phyloP scores from a whole-genome alignment of 805 yeast genomes.

The Hanseniaspora valbyensis region DNA sequence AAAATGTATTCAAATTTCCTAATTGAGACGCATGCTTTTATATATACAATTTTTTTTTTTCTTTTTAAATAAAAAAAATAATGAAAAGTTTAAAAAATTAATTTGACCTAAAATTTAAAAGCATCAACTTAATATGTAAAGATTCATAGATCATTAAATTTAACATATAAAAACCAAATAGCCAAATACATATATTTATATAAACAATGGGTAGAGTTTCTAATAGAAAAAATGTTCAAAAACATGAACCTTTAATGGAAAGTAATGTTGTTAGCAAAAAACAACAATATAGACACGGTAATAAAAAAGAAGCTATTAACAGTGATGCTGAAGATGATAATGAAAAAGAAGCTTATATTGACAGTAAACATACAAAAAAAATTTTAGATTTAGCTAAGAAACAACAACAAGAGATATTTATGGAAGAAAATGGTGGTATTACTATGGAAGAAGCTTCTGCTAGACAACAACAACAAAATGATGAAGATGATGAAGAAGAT shows the following conservation, averaged over 20 bases:
- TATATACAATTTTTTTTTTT: too few relatives aligned
- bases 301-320: slow-evolving; percentile 28
- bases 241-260: slow-evolving; percentile 68
- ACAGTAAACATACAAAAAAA: slow-evolving; percentile 71
- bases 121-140: too few relatives aligned
- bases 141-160: too few relatives aligned
- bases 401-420: slow-evolving; percentile 83
- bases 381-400: slow-evolving; percentile 81
- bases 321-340: slow-evolving; percentile 34
- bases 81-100: too few relatives aligned
- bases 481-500: slow-evolving; percentile 10
- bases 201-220: slow-evolving; percentile 64
- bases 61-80: too few relatives aligned
- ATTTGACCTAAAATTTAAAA: too few relatives aligned
- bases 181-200: too few relatives aligned
- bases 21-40: too few relatives aligned
- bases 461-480: slow-evolving; percentile 19
- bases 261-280: slow-evolving; percentile 13
- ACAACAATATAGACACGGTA: slow-evolving; percentile 15
- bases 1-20: too few relatives aligned
- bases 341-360: slow-evolving; percentile 55
- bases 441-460: slow-evolving; percentile 20
- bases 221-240: slow-evolving; percentile 43
- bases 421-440: slow-evolving; percentile 41
- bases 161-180: too few relatives aligned